Evolutionary conservation across 345 rosid species (phyloP).

Genomic region (Salix caprea): DNA sequence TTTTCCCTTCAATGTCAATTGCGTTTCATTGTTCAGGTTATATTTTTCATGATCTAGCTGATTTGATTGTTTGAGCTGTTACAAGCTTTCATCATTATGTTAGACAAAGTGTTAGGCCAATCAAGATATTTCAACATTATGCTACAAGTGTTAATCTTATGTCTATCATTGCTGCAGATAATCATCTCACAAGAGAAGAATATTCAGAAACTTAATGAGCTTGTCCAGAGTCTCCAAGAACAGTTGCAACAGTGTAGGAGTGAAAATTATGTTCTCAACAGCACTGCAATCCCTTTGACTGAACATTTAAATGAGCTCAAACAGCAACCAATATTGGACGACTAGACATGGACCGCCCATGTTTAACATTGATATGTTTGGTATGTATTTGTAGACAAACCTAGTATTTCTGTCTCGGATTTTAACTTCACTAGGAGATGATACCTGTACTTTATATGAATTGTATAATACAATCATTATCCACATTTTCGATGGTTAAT

Average conservation of each 20-base stretch:
- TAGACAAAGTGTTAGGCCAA: not conserved
- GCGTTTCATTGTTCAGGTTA: not conserved
- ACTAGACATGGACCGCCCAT: conserved; percentile 21
- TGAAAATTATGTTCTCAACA: conserved; percentile 33
- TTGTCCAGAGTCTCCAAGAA: conserved; percentile 47
- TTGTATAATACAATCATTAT: not conserved
- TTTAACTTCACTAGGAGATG: not conserved
- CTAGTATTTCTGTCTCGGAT: not conserved
- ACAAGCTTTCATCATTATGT: not conserved
- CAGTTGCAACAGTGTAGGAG: conserved; percentile 51
- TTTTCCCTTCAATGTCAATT: not conserved
- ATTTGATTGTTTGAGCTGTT: not conserved
- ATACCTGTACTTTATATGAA: conserved; percentile 3
- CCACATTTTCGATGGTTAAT: not conserved
- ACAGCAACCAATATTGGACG: conserved; percentile 40
- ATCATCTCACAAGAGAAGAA: conserved; percentile 70
- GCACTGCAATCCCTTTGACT: conserved; percentile 30
- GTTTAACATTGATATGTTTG: conserved; percentile 6
- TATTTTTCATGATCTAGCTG: not conserved
- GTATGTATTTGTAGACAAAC: conserved; percentile 22
- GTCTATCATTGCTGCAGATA: conserved; percentile 33
- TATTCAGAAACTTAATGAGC: conserved; percentile 61
- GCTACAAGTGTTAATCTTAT: not conserved
- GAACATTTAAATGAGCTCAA: conserved; percentile 48
- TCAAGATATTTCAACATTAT: not conserved